Conservation (phyloP, 371 early-diverging fungal species). For the Chytridium lagenaria region DNA sequence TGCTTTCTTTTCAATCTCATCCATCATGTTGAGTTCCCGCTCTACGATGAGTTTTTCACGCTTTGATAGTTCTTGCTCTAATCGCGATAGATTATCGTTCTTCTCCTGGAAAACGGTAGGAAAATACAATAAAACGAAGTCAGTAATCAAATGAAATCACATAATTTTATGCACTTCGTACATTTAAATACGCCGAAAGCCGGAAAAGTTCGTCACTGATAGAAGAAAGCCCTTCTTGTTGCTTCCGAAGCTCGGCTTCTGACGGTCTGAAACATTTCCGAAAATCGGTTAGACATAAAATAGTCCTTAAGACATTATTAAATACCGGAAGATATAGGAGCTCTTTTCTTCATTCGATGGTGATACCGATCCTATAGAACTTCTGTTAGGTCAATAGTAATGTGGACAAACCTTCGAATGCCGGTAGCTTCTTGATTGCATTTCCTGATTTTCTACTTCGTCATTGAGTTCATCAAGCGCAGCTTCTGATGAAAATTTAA, state of each 20-base stretch:
- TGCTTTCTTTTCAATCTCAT: conserved; percentile 21
- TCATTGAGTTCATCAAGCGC: too few relatives aligned
- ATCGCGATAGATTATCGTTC: conserved; percentile 2
- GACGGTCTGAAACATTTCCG: conserved; percentile 17
- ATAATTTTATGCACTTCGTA: neutral
- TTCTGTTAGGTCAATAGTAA: too few relatives aligned
- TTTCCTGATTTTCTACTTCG: too few relatives aligned
- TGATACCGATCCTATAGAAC: too few relatives aligned
- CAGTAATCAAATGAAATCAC: too few relatives aligned
- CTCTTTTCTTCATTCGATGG: too few relatives aligned
- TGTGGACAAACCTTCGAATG: too few relatives aligned
- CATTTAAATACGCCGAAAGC: neutral
- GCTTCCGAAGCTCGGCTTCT: conserved; percentile 24
- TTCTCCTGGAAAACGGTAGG: conserved; percentile 15
- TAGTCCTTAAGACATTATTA: neutral
- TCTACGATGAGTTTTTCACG: conserved; percentile 9
- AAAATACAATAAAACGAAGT: neutral
- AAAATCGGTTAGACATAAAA: neutral
- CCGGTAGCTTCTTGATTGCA: too few relatives aligned
- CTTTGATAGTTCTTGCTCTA: conserved; percentile 1
- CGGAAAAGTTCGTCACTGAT: conserved; percentile 28
- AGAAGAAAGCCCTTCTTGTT: conserved; percentile 21
- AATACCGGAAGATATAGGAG: neutral
- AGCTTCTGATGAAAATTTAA: too few relatives aligned
- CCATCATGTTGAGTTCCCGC: conserved; percentile 13